Percentiles rank a stretch among this genome's conserved stretches.
These are phyloP conservation scores for Umbelopsis sp. DNA, from an alignment of 192 early-diverging fungal genomes.

Conservation along the genomic window DNA sequence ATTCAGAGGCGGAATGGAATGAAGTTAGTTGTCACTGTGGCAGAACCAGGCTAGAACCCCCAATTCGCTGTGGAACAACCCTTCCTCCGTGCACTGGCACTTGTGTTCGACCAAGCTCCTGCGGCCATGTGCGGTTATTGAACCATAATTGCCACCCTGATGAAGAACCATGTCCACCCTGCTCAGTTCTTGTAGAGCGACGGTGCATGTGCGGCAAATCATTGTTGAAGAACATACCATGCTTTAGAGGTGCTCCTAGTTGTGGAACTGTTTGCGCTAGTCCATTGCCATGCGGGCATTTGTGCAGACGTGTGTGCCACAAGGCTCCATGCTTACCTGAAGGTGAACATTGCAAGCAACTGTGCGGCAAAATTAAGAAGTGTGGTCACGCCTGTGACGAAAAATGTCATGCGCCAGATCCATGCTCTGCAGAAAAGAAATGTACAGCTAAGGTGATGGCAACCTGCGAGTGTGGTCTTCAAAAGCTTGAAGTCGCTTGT, in stretches of 20 bases:
- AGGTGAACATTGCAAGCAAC: slow-evolving; percentile 63
- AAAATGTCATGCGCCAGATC: slow-evolving; percentile 74
- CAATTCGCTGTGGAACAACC: slow-evolving; percentile 82
- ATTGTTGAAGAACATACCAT: slow-evolving; percentile 78
- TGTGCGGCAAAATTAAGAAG: slow-evolving; percentile 75
- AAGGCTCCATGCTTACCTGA: slow-evolving; percentile 68
- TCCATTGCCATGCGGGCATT: slow-evolving; percentile 68
- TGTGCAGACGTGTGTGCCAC: slow-evolving; percentile 85
- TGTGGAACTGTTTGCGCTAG: slow-evolving; percentile 74
- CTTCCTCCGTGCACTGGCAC: slow-evolving; percentile 75
- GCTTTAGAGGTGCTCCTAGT: slow-evolving; percentile 73
- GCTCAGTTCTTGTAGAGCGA: slow-evolving; percentile 77
- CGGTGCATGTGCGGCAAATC: slow-evolving; percentile 80
- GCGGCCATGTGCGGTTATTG: slow-evolving; percentile 77
- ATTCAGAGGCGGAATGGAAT: slow-evolving; percentile 70
- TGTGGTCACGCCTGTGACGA: slow-evolving; percentile 84
- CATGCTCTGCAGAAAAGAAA: slow-evolving; percentile 76
- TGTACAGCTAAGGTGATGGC: slow-evolving; percentile 64
- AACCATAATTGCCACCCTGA: slow-evolving; percentile 88
- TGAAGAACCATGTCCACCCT: slow-evolving; percentile 87
- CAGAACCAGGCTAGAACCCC: slow-evolving; percentile 75
- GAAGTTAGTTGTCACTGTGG: slow-evolving; percentile 90
- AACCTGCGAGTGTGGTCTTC: slow-evolving; percentile 79
- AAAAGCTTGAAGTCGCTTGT: slow-evolving; percentile 65
- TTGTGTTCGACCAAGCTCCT: slow-evolving; percentile 70